Conservation (phyloP, 441 rosid genomes). For the Biscutella laevigata region DNA sequence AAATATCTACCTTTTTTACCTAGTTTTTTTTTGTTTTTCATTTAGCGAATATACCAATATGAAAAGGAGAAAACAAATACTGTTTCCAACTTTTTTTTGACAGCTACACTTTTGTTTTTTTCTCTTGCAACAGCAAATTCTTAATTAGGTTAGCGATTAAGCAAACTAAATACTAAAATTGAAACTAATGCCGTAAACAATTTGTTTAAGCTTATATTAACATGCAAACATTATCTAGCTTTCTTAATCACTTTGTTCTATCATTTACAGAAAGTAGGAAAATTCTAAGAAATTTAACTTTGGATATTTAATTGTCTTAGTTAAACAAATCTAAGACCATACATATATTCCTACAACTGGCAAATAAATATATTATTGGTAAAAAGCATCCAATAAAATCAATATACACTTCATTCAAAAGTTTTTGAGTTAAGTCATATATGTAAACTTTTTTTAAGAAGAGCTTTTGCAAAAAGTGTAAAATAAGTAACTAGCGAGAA, state of each 20-base stretch:
- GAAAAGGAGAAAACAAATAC: not conserved
- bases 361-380: not conserved
- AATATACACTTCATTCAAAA: not conserved
- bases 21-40: too few species aligned
- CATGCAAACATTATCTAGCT: not conserved
- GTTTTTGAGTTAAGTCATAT: too few species aligned
- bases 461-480: too few species aligned
- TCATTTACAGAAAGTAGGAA: not conserved
- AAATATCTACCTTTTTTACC: too few species aligned
- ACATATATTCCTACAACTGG: not conserved
- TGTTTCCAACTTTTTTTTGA: not conserved
- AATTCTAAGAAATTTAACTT: not conserved
- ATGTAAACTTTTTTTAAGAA: too few species aligned
- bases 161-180: not conserved
- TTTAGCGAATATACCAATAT: too few species aligned
- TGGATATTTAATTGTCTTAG: not conserved
- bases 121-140: too few species aligned
- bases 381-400: not conserved
- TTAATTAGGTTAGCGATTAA: not conserved
- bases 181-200: not conserved
- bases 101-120: not conserved
- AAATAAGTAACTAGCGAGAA: too few species aligned
- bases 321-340: not conserved
- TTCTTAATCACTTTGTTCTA: constrained; percentile 4
- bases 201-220: not conserved